Conservation (phyloP, 2,329 filamentous ascomycete genomes). For the Aspergillus clavatus region DNA sequence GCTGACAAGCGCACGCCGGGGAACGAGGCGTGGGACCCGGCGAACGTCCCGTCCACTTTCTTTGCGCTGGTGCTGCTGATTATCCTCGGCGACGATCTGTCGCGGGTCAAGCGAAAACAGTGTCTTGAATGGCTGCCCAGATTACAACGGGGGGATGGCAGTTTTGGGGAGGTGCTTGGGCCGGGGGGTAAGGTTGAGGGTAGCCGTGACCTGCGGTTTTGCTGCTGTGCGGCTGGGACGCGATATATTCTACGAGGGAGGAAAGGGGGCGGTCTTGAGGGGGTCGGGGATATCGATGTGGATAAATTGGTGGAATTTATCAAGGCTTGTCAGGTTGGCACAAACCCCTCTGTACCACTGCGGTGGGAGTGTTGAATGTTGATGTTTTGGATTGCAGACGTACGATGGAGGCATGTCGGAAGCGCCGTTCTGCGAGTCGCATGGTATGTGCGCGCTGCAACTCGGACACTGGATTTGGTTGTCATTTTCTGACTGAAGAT, state of each 20-base stretch:
- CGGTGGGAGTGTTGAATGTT: slow-evolving; percentile 18
- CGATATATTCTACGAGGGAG: slow-evolving; percentile 74
- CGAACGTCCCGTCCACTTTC: slow-evolving; percentile 81
- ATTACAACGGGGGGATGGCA: slow-evolving; percentile 78
- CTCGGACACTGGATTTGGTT: slow-evolving; percentile 1
- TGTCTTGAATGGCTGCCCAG: slow-evolving; percentile 69
- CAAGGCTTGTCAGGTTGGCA: slow-evolving; percentile 54
- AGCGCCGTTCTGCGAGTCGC: slow-evolving; percentile 72
- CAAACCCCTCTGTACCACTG: neutral
- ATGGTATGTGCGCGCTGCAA: slow-evolving; percentile 53
- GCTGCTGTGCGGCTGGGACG: slow-evolving; percentile 76
- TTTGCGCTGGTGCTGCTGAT: slow-evolving; percentile 77
- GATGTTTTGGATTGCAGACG: slow-evolving; percentile 47
- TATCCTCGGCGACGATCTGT: slow-evolving; percentile 59
- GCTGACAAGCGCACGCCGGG: slow-evolving; percentile 44
- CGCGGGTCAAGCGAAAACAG: slow-evolving; percentile 60
- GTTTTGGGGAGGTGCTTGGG: slow-evolving; percentile 78
- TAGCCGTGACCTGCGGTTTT: slow-evolving; percentile 79
- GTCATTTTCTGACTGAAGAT: slow-evolving; percentile 14
- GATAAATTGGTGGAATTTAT: slow-evolving; percentile 67
- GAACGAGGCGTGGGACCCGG: slow-evolving; percentile 62
- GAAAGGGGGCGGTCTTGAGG: slow-evolving; percentile 49
- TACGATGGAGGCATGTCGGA: slow-evolving; percentile 85
- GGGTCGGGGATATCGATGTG: slow-evolving; percentile 69
- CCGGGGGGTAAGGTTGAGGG: slow-evolving; percentile 62